Percentiles rank a stretch among this genome's conserved stretches.
phyloP scores from a whole-genome alignment of 1,284 basidiomycete genomes.

The Ceratobasidium sp. region DNA sequence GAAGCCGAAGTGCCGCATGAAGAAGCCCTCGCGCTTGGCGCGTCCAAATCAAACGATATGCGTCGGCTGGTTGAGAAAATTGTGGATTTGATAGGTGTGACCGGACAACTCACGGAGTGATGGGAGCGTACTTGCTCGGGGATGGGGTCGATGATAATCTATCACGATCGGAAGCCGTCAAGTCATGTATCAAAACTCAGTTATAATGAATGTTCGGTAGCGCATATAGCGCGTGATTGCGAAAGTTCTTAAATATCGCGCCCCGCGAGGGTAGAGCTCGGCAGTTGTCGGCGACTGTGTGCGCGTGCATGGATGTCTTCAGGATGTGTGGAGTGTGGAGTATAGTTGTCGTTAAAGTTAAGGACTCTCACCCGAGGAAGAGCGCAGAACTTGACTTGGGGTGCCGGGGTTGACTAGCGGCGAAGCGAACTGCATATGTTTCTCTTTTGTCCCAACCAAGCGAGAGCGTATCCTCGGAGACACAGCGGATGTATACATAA shows the following conservation, averaged over 20 bases:
- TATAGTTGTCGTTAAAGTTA: neutral
- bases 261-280: too few relatives aligned
- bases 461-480: too few relatives aligned
- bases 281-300: too few relatives aligned
- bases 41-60: conserved; percentile 78
- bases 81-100: conserved; percentile 60
- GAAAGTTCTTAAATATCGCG: neutral
- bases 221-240: conserved; percentile 6
- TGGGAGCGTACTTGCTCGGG: neutral
- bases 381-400: too few relatives aligned
- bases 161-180: neutral
- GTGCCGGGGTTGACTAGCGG: too few relatives aligned
- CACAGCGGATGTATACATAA: too few relatives aligned
- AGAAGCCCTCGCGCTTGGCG: conserved; percentile 81
- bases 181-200: too few relatives aligned
- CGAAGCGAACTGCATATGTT: too few relatives aligned
- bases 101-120: conserved; percentile 36
- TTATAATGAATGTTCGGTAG: neutral
- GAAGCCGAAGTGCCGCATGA: conserved; percentile 78
- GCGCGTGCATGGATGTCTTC: too few relatives aligned
- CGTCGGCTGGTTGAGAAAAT: conserved; percentile 73
- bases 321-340: too few relatives aligned
- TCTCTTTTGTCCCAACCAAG: too few relatives aligned
- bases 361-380: conserved; percentile 4
- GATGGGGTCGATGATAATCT: neutral